Evolutionary conservation across 108 stramenopile species (phyloP), one percentile per base, ranked within the genome.

Genomic region (Skeletonema tropicum): DNA sequence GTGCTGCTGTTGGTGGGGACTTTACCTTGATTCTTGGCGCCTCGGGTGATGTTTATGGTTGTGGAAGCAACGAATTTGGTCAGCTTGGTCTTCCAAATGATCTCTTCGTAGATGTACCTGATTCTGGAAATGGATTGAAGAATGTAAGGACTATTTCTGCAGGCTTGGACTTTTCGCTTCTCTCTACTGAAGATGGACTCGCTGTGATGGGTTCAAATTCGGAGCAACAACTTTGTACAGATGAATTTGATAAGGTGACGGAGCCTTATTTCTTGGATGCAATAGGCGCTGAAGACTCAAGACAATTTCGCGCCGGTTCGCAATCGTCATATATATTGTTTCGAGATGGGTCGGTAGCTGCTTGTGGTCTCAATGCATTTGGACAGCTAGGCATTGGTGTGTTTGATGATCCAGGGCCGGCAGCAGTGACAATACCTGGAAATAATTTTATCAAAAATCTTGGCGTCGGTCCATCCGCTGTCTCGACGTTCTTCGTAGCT

Each of bases 321-420:
- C 60, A 69, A 39, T 81, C 80, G 17, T 52, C 69, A 11, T 81
- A 74, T 52, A 45, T 81, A 23, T 55, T 81, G 26, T 55, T 32
- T 23, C 2, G 7, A 12, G 73, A 81, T 66, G 80, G 73, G 14
- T 75, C 80, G 14, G 74, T 71, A 15, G 63, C 60, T 58, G 61
- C 73, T 17, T 81, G 80, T 21, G 80, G 80, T 7, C 41, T 69
- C 32, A 81, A 81, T 66, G 64, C 55, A 29, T 15, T 52, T 21
- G 80, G 80, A 5, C 73, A 81, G 60, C 49, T 81, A 23, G 80
- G 80, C 8, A 73, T 74, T 66, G 73, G 73, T 10, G 52, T 64
- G 13, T 29, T 55, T 2, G 73, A 60, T 2, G 30, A 73, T 58
- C 38, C 64, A 45, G 39, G 21, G 9, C 38, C 62, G 26, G 71